phyloP scores from a whole-genome alignment of 2,329 filamentous ascomycete species.

The Aspergillus persii region DNA sequence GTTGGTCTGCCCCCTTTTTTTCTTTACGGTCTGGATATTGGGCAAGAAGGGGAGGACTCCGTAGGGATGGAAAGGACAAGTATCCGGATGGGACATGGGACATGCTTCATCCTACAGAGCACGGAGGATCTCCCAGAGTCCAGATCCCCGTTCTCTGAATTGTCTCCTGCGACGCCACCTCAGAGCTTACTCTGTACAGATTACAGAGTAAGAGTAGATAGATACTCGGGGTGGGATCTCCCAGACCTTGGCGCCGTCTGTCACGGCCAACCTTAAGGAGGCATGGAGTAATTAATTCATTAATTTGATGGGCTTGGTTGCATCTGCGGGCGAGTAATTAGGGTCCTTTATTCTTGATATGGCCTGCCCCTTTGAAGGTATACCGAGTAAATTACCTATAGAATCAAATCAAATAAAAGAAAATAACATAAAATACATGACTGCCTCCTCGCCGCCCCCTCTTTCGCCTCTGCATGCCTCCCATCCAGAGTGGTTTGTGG shows the following conservation, averaged over 20 bases:
- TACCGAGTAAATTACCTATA: background rate
- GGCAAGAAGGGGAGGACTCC: background rate
- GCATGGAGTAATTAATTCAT: constrained; percentile 1
- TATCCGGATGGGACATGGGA: background rate
- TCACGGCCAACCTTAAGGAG: constrained; percentile 26
- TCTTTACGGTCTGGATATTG: background rate
- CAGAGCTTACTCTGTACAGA: background rate
- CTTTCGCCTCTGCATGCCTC: constrained; percentile 13
- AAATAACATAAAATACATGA: background rate
- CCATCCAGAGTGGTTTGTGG: constrained; percentile 16
- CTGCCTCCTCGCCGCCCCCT: background rate
- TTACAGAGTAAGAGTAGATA: too few species aligned
- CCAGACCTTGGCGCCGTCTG: constrained; percentile 26
- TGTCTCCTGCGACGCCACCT: constrained; percentile 7
- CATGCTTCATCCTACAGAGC: too few species aligned
- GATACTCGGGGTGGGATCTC: constrained; percentile 4
- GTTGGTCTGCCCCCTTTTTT: background rate
- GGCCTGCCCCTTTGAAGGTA: background rate
- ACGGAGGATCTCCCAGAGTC: too few species aligned
- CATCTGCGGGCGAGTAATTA: background rate
- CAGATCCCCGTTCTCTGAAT: background rate
- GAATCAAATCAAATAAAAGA: background rate
- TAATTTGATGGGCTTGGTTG: background rate
- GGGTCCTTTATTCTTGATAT: background rate
- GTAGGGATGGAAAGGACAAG: background rate